Evolutionary conservation across 2,329 filamentous ascomycete genomes (phyloP).

Genomic region (Colletotrichum melonis): DNA sequence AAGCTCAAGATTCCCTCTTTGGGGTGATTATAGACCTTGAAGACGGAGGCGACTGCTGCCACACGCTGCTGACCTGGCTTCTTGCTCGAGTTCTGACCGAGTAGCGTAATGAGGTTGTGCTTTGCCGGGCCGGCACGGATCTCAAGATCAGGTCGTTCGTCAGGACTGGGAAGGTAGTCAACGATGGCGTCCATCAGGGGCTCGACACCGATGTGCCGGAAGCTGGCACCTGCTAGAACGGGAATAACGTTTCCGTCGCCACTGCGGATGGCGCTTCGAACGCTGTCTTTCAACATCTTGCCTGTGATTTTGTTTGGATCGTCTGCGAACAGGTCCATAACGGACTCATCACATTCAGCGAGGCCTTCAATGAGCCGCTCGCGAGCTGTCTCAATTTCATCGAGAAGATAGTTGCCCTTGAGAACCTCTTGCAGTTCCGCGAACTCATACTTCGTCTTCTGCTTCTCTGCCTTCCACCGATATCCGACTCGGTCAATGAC

Average conservation of each 20-base stretch:
- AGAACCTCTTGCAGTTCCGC: constrained; percentile 47
- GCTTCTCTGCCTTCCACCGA: constrained; percentile 69
- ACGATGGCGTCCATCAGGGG: constrained; percentile 89
- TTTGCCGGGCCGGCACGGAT: constrained; percentile 74
- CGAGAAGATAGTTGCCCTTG: constrained; percentile 60
- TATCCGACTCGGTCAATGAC: constrained; percentile 80
- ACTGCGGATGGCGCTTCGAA: constrained; percentile 77
- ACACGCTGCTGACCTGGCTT: constrained; percentile 46
- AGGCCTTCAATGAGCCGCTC: constrained; percentile 83
- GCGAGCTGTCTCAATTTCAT: constrained; percentile 81
- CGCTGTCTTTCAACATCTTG: constrained; percentile 75
- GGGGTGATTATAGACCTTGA: constrained; percentile 94
- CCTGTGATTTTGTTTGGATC: constrained; percentile 79
- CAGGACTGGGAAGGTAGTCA: constrained; percentile 86
- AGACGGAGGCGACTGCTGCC: constrained; percentile 74
- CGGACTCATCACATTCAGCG: constrained; percentile 87
- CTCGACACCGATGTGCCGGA: constrained; percentile 94
- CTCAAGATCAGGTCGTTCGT: constrained; percentile 82
- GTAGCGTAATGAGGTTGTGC: constrained; percentile 51
- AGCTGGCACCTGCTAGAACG: constrained; percentile 91
- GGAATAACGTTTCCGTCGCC: constrained; percentile 82
- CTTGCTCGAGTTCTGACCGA: constrained; percentile 44
- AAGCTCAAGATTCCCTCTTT: constrained; percentile 90
- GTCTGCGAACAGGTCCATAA: constrained; percentile 88
- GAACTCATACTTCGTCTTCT: constrained; percentile 43